Percentiles rank a stretch among this genome's conserved stretches.
These are phyloP conservation scores for Boletales sp. DNA, from an alignment of 768 basidiomycete species.

Conservation along the genomic window DNA sequence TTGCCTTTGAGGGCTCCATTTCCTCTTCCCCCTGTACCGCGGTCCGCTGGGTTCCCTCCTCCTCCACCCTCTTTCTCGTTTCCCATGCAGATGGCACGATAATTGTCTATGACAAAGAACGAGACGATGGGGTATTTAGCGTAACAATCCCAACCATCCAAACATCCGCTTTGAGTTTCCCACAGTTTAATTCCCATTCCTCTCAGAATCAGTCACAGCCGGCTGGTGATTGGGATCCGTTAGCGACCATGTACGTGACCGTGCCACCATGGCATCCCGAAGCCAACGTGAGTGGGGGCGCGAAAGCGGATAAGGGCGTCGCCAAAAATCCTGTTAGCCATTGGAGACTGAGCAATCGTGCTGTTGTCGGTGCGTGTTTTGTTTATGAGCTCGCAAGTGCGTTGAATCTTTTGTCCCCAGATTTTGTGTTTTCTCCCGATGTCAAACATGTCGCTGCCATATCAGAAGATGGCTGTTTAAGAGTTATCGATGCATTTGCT, in stretches of 20 bases:
- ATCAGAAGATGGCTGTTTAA: slow-evolving; percentile 87
- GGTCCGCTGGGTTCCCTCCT: slow-evolving; percentile 85
- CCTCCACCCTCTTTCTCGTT: slow-evolving; percentile 76
- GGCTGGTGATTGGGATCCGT: slow-evolving; percentile 66
- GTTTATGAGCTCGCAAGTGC: neutral
- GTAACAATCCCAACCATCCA: slow-evolving; percentile 48
- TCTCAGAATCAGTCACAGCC: slow-evolving; percentile 25
- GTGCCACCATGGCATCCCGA: slow-evolving; percentile 86
- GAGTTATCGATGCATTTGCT: slow-evolving; percentile 84
- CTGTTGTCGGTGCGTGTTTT: slow-evolving; percentile 61
- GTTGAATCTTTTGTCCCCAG: slow-evolving; percentile 35
- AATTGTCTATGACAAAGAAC: slow-evolving; percentile 86
- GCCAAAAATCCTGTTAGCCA: slow-evolving; percentile 89
- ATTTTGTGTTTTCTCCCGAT: slow-evolving; percentile 92
- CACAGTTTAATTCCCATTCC: slow-evolving; percentile 24
- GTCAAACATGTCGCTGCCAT: slow-evolving; percentile 86
- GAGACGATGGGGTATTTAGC: slow-evolving; percentile 77
- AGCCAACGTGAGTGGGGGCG: slow-evolving; percentile 25
- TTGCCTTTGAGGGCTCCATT: slow-evolving; percentile 59
- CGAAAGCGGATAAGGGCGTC: slow-evolving; percentile 58
- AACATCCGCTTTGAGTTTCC: slow-evolving; percentile 26
- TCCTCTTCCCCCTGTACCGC: slow-evolving; percentile 80
- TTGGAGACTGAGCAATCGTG: slow-evolving; percentile 73
- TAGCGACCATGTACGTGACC: slow-evolving; percentile 72
- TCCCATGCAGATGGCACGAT: slow-evolving; percentile 89